These are phyloP conservation scores for Clathrospora elynae DNA, from an alignment of 2,329 filamentous ascomycete genomes.

Conservation along the genomic window DNA sequence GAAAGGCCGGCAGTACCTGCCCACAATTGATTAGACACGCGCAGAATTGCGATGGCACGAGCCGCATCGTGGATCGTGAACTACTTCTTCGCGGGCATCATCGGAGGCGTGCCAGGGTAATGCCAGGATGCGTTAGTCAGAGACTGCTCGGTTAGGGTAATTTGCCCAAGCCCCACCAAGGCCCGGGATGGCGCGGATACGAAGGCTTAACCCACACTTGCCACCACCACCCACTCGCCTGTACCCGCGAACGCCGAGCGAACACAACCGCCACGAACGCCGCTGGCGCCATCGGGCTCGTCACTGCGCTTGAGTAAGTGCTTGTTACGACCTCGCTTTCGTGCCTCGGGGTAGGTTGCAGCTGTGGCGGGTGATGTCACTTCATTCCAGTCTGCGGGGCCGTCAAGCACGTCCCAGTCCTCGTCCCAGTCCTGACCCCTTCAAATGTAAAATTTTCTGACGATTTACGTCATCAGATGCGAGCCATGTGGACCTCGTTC, in stretches of 20 bases:
- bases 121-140: constrained; percentile 8
- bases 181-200: constrained; percentile 22
- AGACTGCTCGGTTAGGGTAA: constrained; percentile 22
- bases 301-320: constrained; percentile 7
- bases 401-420: constrained; percentile 26
- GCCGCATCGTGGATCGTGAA: constrained; percentile 5
- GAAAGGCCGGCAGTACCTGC: not conserved
- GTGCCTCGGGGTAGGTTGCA: too few species aligned
- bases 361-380: not conserved
- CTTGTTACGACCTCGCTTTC: too few species aligned
- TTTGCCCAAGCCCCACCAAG: constrained; percentile 27
- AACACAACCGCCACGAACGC: constrained; percentile 4
- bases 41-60: too few species aligned
- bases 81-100: too few species aligned
- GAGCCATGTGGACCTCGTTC: constrained; percentile 37
- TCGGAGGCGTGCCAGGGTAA: too few species aligned
- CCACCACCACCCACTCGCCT: constrained; percentile 11
- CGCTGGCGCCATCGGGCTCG: constrained; percentile 6
- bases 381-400: not conserved
- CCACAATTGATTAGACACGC: too few species aligned
- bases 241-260: too few species aligned
- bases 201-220: constrained; percentile 29
- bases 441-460: constrained; percentile 37
- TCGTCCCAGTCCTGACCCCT: constrained; percentile 16
- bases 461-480: constrained; percentile 35